Base-by-base conservation (phyloP, 441 rosid species). In the Raphanus hybrid region DNA sequence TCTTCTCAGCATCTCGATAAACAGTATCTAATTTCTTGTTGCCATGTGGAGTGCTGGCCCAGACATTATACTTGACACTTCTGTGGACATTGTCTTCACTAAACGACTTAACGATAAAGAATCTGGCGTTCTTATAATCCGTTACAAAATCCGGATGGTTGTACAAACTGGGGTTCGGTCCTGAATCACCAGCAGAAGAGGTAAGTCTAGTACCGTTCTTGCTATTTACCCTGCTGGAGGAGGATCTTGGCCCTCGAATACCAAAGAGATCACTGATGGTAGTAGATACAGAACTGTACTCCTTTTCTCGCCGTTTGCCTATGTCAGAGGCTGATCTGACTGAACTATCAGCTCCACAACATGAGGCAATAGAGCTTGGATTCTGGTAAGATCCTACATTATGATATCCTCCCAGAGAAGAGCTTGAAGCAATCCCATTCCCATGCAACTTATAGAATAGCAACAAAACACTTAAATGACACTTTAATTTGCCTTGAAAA, bases 41-140 rank as follows among this genome's bases (percentile, higher is more conserved):
- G 45, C 97, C 97, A 82, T 89, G 92, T 0, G 97, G 91, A 0
- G 97, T 91, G 77, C 97, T 91, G 37, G 97, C 92, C 97, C 97
- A 91, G 52, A 88, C 88, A 70, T 71, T 82, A 80, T 91, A 91
- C 80, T 91, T 91, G 20, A 91, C 88, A 71, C 97, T 91, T 81
- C 86, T 88, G 81, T 91, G 97, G 60, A 91, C 88, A 80, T 91
- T 91, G 80, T 91, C 97, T 82, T 91, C 97, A 79, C 94, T 91
- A 75, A 89, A 90, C 18, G 97, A 91, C 83, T 91, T 91, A 73
- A 91, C 88, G 64, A 91, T 77, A 69, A 89, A 91, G 82, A 87
- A 90, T 82, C 82, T 91, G 61, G 91, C 94, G 74, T 83, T 78
- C 77, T 82, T 78, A 67, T 90, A 85, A 58, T 87, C 88, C 20